phyloP scores from a whole-genome alignment of 352 stramenopile genomes.

The Globisporangium paroecandrum region DNA sequence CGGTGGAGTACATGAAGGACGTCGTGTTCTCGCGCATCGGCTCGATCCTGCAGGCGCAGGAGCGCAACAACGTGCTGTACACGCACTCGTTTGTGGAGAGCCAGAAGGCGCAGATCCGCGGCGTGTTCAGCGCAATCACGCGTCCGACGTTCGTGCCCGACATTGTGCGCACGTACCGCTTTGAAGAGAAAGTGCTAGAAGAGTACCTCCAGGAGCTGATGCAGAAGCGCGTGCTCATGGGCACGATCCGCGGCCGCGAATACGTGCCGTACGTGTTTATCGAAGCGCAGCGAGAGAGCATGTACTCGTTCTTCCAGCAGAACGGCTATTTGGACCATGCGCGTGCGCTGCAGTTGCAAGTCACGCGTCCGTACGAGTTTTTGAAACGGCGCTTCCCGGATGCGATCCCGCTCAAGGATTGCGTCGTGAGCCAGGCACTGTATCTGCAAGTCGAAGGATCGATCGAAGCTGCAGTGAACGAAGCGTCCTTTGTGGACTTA shows the following conservation, averaged over 20 bases:
- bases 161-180: conserved; percentile 42
- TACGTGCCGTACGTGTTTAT: conserved; percentile 82
- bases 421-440: conserved; percentile 57
- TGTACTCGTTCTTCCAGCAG: conserved; percentile 86
- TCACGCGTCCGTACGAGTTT: conserved; percentile 68
- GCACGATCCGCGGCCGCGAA: conserved; percentile 59
- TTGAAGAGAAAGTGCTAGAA: conserved; percentile 66
- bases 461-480: conserved; percentile 68
- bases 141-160: conserved; percentile 71
- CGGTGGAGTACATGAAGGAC: conserved; percentile 81
- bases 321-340: conserved; percentile 75
- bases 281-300: conserved; percentile 60
- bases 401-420: conserved; percentile 57
- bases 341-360: conserved; percentile 54
- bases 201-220: conserved; percentile 62
- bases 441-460: conserved; percentile 67
- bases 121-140: conserved; percentile 60
- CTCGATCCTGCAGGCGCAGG: conserved; percentile 55
- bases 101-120: conserved; percentile 63
- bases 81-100: conserved; percentile 68
- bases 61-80: conserved; percentile 69
- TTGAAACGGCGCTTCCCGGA: conserved; percentile 68
- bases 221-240: conserved; percentile 47
- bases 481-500: conserved; percentile 62
- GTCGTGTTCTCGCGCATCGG: conserved; percentile 63